These are phyloP conservation scores for Naumovozyma castellii DNA, from an alignment of 805 yeast genomes.

Conservation along the genomic window DNA sequence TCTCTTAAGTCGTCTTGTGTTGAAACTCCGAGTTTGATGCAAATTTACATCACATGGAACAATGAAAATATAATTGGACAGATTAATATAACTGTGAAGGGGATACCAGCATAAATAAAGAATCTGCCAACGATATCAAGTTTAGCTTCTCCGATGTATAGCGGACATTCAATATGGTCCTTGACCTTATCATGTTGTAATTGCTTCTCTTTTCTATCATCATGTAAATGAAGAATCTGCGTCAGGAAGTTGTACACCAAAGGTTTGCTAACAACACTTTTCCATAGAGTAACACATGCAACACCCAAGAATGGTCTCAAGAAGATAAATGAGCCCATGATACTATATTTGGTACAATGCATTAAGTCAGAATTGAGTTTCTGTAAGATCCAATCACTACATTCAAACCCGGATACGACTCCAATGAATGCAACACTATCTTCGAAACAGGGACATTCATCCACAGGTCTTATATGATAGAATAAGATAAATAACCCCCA, in stretches of 20 bases:
- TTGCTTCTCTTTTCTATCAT: slow-evolving; percentile 20
- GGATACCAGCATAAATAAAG: slow-evolving; percentile 74
- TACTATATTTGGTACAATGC: slow-evolving; percentile 6
- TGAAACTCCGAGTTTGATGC: too few species aligned
- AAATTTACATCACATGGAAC: too few species aligned
- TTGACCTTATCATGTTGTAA: slow-evolving; percentile 14
- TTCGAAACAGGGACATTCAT: slow-evolving; percentile 92
- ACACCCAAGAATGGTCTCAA: slow-evolving; percentile 58
- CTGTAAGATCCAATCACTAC: slow-evolving; percentile 45
- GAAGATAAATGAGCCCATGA: slow-evolving; percentile 31
- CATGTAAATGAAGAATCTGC: slow-evolving; percentile 9
- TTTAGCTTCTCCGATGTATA: slow-evolving; percentile 54
- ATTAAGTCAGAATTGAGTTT: slow-evolving; percentile 5
- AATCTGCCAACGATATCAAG: slow-evolving; percentile 70
- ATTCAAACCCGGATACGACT: slow-evolving; percentile 69
- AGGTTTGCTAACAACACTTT: slow-evolving; percentile 54
- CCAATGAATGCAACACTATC: slow-evolving; percentile 92
- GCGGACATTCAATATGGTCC: slow-evolving; percentile 33
- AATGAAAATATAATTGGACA: slow-evolving; percentile 22
- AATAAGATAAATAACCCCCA: slow-evolving; percentile 46
- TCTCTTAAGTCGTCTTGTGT: too few species aligned
- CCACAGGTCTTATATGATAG: slow-evolving; percentile 78
- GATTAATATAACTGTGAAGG: slow-evolving; percentile 40
- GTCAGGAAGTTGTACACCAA: slow-evolving; percentile 42
- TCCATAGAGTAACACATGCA: slow-evolving; percentile 58